Conservation (phyloP, 1,139 yeast genomes). For the Groenewaldozyma sp. region DNA sequence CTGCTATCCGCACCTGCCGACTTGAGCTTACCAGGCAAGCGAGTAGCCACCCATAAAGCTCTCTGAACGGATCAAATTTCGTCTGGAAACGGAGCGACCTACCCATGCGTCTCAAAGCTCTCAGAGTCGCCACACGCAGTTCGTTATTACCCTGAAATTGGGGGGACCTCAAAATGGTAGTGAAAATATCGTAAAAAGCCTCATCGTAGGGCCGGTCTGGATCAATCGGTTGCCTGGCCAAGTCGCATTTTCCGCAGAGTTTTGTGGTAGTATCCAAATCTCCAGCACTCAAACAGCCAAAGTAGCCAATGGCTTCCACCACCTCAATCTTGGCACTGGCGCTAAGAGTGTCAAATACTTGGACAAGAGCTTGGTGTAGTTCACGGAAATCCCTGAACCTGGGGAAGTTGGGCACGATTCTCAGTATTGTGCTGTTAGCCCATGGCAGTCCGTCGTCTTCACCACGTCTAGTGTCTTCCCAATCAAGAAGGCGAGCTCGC, state of each 20-base stretch:
- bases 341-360: background rate
- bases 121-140: conserved; percentile 15
- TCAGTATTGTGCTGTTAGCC: no score
- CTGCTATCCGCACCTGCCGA: conserved; percentile 21
- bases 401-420: no score
- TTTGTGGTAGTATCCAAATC: background rate
- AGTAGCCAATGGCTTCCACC: conserved; percentile 3
- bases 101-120: conserved; percentile 14
- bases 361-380: no score
- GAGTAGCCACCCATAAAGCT: conserved; percentile 23
- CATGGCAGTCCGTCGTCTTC: no score
- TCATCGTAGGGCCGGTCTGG: conserved; percentile 4
- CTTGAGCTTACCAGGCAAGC: conserved; percentile 20
- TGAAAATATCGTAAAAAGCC: conserved; percentile 10
- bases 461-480: no score
- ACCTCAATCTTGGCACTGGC: conserved; percentile 2
- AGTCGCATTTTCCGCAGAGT: conserved; percentile 5
- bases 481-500: background rate
- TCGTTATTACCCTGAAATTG: conserved; percentile 12
- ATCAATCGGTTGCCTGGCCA: background rate
- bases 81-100: conserved; percentile 16
- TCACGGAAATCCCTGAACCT: no score
- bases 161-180: conserved; percentile 10
- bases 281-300: conserved; percentile 8
- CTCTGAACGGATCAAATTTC: conserved; percentile 12